phyloP scores from a whole-genome alignment of 2,329 filamentous ascomycete species.

The Fusarium pseudocircinatum region DNA sequence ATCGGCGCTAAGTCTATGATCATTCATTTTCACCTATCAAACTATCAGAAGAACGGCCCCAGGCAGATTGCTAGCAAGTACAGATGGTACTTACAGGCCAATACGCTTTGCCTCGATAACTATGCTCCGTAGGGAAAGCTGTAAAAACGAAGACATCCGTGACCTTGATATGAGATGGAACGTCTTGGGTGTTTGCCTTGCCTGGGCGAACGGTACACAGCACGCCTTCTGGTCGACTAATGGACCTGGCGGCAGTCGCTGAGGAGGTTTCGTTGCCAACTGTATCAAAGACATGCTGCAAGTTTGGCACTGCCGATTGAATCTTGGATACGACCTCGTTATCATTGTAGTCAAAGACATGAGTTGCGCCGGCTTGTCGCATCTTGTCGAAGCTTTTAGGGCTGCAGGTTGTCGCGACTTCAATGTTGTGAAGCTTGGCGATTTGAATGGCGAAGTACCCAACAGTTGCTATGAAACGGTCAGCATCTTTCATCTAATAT shows the following conservation, averaged over 20 bases:
- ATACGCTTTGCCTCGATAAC: slow-evolving; percentile 44
- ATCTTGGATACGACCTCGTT: slow-evolving; percentile 49
- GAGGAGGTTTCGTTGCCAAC: slow-evolving; percentile 52
- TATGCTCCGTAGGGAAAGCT: slow-evolving; percentile 53
- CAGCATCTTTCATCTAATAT: accelerated
- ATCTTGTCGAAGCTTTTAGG: slow-evolving; percentile 44
- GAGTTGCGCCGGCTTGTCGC: slow-evolving; percentile 44
- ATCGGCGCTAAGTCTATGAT: slow-evolving; percentile 16
- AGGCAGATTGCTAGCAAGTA: accelerated
- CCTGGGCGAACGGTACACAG: slow-evolving; percentile 56
- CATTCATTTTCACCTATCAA: slow-evolving; percentile 16
- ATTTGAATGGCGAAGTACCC: slow-evolving; percentile 45
- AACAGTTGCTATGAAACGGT: slow-evolving; percentile 8
- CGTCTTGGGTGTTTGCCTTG: slow-evolving; percentile 51
- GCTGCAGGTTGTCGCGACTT: slow-evolving; percentile 49
- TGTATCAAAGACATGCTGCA: slow-evolving; percentile 53
- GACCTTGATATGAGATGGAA: slow-evolving; percentile 46
- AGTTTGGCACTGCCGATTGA: slow-evolving; percentile 38
- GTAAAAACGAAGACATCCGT: slow-evolving; percentile 57
- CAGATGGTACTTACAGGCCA: slow-evolving; percentile 50
- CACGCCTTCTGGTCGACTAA: slow-evolving; percentile 33
- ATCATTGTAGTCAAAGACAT: slow-evolving; percentile 55
- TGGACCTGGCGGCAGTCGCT: slow-evolving; percentile 40
- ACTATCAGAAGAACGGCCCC: background rate
- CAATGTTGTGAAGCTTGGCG: slow-evolving; percentile 44